Percentiles rank a stretch among this genome's conserved stretches.
Conservation (phyloP, 2,329 filamentous ascomycete species). For the Diaporthe sp. region DNA sequence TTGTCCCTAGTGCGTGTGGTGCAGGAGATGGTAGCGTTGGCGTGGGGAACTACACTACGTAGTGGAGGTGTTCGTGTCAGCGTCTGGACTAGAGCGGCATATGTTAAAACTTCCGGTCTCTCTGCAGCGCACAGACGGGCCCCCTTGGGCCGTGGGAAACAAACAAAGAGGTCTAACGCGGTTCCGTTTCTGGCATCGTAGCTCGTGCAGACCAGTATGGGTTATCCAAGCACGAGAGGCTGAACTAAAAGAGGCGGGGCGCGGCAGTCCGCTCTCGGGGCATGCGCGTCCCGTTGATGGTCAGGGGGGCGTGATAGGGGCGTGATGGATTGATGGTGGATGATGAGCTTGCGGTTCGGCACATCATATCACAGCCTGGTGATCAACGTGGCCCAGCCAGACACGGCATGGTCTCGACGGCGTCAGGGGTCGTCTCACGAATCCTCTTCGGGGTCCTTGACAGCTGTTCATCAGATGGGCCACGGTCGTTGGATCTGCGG, state of each 20-base stretch:
- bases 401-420: constrained; percentile 18
- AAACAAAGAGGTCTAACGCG: constrained; percentile 15
- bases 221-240: not conserved
- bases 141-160: constrained; percentile 5
- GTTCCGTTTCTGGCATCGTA: constrained; percentile 9
- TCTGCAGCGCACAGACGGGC: constrained; percentile 23
- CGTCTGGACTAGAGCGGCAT: constrained; percentile 26
- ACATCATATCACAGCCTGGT: constrained; percentile 15
- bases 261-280: constrained; percentile 4
- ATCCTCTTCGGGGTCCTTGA: not conserved
- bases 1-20: not conserved
- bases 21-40: constrained; percentile 16
- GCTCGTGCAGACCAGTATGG: not conserved
- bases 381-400: constrained; percentile 3
- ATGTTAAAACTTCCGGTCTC: constrained; percentile 25
- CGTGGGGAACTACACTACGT: constrained; percentile 11
- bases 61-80: constrained; percentile 31
- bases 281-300: constrained; percentile 4
- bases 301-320: constrained; percentile 23
- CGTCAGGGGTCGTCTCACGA: constrained; percentile 27
- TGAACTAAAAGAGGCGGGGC: not conserved
- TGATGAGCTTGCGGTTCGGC: constrained; percentile 4
- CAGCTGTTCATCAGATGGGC: constrained; percentile 26
- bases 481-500: constrained; percentile 7
- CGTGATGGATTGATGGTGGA: constrained; percentile 6